Base-by-base conservation (phyloP, 2,329 filamentous ascomycete genomes). In the Sporothrix pallida region DNA sequence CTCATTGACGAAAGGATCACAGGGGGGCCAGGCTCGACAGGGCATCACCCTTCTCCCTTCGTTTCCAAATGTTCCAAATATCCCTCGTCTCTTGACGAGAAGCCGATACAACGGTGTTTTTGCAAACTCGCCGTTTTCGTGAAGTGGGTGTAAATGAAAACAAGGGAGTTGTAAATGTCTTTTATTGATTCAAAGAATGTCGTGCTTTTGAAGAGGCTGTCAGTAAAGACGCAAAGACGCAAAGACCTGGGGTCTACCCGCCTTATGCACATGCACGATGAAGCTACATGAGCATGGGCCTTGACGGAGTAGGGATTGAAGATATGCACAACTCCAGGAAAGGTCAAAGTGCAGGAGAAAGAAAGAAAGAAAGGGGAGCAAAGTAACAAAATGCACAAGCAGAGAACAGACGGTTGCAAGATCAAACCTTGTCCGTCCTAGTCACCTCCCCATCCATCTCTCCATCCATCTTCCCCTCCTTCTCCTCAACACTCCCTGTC, bases 231-330 rank as follows among this genome's bases (percentile, higher is more conserved):
- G 56, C 56, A 31, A 31, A 15, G 23, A 15, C n/a, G n/a, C n/a
- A n/a, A 26, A 26, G 23, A 26, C 23, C 23, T 26, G 23, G 23
- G 23, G 3, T 1, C 23, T 3, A 2, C 42, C 3, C 46, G 62
- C 17, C 37, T 63, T 65, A 65, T 65, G 62, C 42, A 65, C n/a
- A 65, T 48, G 62, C 62, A 46, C 62, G 42, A 15, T 42, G n/a
- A 15, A 42, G 62, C 42, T 26, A 7, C 62, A n/a, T 10, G 42
- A 37, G 13, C 6, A 31, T 17, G 31, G 42, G 46, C 1, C 10
- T 3, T n/a, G 17, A 26, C n/a, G 17, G 10, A 63, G 62, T 37
- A 23, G 23, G 23, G 23, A 26, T 26, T 26, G 42, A 48, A 46
- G 62, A 46, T 65, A 48, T 48, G 62, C 60, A 65, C 60, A 65